Evolutionary conservation across 768 basidiomycete genomes (phyloP).

Genomic region (Tubosaeta sp.): DNA sequence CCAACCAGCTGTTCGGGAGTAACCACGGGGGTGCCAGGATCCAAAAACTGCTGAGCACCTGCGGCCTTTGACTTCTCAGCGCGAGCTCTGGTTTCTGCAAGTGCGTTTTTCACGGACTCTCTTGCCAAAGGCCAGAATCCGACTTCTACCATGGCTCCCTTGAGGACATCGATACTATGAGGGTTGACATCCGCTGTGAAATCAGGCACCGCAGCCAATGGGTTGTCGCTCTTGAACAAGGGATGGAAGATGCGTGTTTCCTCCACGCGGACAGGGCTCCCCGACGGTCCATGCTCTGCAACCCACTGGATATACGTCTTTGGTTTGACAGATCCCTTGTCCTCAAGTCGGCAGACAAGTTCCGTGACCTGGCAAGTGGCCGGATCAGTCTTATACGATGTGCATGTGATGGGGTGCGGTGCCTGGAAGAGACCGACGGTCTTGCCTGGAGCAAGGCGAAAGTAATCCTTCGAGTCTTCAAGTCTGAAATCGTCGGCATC

Average conservation of each 20-base stretch:
- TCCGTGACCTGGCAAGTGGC: slow-evolving; percentile 70
- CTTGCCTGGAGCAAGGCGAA: slow-evolving; percentile 96
- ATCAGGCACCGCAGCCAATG: slow-evolving; percentile 61
- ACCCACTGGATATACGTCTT: slow-evolving; percentile 99
- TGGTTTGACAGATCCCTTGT: slow-evolving; percentile 69
- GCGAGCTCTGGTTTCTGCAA: slow-evolving; percentile 56
- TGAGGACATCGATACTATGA: slow-evolving; percentile 73
- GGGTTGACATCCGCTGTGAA: slow-evolving; percentile 81
- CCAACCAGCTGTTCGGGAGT: slow-evolving; percentile 76
- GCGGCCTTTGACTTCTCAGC: slow-evolving; percentile 58
- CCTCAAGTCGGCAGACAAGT: slow-evolving; percentile 75
- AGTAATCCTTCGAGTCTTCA: slow-evolving; percentile 91
- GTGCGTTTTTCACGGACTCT: slow-evolving; percentile 58
- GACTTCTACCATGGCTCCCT: slow-evolving; percentile 79
- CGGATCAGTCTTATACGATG: slow-evolving; percentile 78
- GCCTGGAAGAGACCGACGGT: slow-evolving; percentile 95
- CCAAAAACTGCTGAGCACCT: slow-evolving; percentile 28
- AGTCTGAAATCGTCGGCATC: slow-evolving; percentile 91
- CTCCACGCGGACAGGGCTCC: slow-evolving; percentile 79
- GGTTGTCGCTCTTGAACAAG: slow-evolving; percentile 93
- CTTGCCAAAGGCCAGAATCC: slow-evolving; percentile 87
- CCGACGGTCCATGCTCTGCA: slow-evolving; percentile 71
- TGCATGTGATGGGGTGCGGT: slow-evolving; percentile 88
- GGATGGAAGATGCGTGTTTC: slow-evolving; percentile 92
- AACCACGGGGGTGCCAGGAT: slow-evolving; percentile 62